A percentile compares a stretch with the other conserved stretches of the same genome.
Conservation (phyloP, 2,329 filamentous ascomycete species). For the Colletotrichum tropicale region DNA sequence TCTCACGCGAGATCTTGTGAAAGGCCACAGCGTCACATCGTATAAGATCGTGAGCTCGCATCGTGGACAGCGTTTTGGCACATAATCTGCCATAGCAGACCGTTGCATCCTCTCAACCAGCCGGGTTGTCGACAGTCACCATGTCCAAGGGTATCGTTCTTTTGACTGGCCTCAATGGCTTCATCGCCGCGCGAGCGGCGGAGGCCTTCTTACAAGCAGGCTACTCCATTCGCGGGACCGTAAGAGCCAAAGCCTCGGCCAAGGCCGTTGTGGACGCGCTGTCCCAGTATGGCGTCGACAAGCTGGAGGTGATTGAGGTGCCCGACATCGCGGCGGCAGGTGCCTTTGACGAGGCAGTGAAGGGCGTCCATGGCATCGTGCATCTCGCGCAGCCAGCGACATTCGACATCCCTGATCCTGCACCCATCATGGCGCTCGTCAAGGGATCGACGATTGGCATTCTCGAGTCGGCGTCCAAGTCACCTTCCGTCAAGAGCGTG, state of each 20-base stretch:
- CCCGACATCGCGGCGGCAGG: slow-evolving; percentile 34
- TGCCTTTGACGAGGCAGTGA: slow-evolving; percentile 37
- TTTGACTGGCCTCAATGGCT: slow-evolving; percentile 39
- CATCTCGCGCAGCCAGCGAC: slow-evolving; percentile 17
- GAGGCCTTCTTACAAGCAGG: slow-evolving; percentile 31
- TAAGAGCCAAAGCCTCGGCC: slow-evolving; percentile 29
- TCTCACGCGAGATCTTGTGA: not conserved
- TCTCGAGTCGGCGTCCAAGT: not conserved
- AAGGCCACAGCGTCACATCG: not conserved
- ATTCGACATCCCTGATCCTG: not conserved
- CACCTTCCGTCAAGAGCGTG: not conserved
- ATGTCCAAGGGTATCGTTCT: slow-evolving; percentile 17
- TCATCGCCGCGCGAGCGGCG: slow-evolving; percentile 32
- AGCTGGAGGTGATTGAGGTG: slow-evolving; percentile 30
- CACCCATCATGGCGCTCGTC: not conserved
- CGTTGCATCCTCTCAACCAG: not conserved
- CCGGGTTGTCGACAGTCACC: not conserved
- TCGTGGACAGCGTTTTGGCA: not conserved
- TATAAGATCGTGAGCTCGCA: not conserved
- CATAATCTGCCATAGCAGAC: not conserved
- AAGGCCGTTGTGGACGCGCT: slow-evolving; percentile 36
- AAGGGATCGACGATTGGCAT: not conserved
- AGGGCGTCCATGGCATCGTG: slow-evolving; percentile 26
- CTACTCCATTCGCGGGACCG: slow-evolving; percentile 35
- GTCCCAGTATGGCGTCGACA: slow-evolving; percentile 26